A percentile compares a stretch with the other conserved stretches of the same genome.
Evolutionary conservation across 805 yeast genomes (phyloP).

Genomic region (Monosporozyma aquatica): DNA sequence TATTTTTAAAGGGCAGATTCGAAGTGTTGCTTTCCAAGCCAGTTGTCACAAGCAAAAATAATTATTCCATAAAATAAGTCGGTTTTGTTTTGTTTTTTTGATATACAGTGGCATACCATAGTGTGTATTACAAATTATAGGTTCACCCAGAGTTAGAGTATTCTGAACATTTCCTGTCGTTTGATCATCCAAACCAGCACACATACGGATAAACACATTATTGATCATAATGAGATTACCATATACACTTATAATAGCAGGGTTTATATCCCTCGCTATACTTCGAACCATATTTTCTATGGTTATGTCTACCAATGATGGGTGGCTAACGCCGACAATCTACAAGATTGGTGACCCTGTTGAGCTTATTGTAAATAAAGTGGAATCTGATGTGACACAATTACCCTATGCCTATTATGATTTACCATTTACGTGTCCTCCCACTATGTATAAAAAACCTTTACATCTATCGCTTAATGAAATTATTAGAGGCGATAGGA

Average conservation of each 20-base stretch:
- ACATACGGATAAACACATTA: neutral
- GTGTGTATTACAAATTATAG: too few species aligned
- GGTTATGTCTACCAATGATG: neutral
- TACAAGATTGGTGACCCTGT: constrained; percentile 50
- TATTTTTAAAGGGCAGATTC: too few species aligned
- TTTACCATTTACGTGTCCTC: constrained; percentile 74
- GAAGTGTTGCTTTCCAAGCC: too few species aligned
- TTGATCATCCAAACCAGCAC: too few species aligned
- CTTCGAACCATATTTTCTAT: constrained; percentile 1
- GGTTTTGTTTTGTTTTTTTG: too few species aligned
- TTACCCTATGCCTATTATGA: constrained; percentile 71
- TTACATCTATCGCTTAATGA: constrained; percentile 66
- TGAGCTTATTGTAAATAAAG: constrained; percentile 63
- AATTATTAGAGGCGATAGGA: constrained; percentile 70
- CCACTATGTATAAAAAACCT: constrained; percentile 44
- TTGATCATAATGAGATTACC: neutral
- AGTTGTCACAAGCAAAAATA: too few species aligned
- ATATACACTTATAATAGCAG: neutral
- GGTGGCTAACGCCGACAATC: constrained; percentile 28
- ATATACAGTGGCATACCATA: too few species aligned
- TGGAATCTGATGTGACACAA: constrained; percentile 64
- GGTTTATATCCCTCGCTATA: neutral
- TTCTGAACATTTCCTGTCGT: too few species aligned
- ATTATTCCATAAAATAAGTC: too few species aligned
- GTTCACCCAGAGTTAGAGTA: too few species aligned